Evolutionary conservation across 2,329 filamentous ascomycete genomes (phyloP), one percentile per base, ranked within the genome.

Genomic region (Arthroderma sp.): DNA sequence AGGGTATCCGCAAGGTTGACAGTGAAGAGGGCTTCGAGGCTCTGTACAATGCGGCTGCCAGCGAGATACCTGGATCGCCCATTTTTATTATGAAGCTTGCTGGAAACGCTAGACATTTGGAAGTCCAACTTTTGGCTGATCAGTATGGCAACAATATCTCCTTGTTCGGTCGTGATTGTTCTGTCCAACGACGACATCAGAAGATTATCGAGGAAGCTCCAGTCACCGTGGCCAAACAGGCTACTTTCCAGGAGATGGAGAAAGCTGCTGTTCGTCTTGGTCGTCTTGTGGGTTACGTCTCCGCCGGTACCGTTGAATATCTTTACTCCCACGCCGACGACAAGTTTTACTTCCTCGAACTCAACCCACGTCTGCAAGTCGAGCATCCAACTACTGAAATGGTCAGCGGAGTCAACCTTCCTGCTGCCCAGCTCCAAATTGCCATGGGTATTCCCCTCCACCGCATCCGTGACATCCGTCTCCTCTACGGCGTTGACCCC

Each of bases 71-170:
- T 9, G 94, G 94, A 52, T 98, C 93, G 31, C 93, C 94, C 65
- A 98, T 98, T 75, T 98, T 98, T 81, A 95, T 98, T 77, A 98
- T 98, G 93, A 96, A 98, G 83, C 79, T 98, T 62, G 93, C 93
- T 54, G 93, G 91, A 65, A 95, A 95, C 70, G 93, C 93, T 41
- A 81, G 93, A 65, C 93, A 98, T 81, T 79, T 98, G 76, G 93
- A 98, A 75, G 94, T 98, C 59, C 93, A 98, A 77, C 79, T 98
- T 63, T 80, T 98, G 56, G 94, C 93, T 63, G 94, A 98, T 78
- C 90, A 98, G 80, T 98, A 98, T 73, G 93, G 94, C 70, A 96
- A 98, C 82, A 97, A 97, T 77, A 96, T 98, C 71, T 98, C 93
- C 7, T 84, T 98, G 55, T 98, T 97, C 67, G 93, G 93, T 69